A percentile compares a stretch with the other conserved stretches of the same genome.
These are phyloP conservation scores for Sordariomycetes sp. DNA, from an alignment of 2,329 filamentous ascomycete species.

Conservation along the genomic window DNA sequence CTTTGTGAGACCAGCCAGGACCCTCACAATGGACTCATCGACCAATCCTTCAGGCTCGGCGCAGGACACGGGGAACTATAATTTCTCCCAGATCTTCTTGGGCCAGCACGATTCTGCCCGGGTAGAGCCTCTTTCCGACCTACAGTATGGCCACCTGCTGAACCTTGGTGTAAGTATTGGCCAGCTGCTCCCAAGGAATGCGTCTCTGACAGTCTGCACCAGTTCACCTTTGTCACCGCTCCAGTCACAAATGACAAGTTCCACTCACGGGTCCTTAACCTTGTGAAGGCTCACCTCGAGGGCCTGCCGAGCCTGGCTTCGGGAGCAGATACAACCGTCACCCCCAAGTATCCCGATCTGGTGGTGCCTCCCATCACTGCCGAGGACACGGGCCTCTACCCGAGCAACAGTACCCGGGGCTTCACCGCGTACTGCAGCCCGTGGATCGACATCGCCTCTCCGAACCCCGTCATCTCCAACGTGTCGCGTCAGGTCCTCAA, in stretches of 20 bases:
- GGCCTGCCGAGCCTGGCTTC: slow-evolving; percentile 27
- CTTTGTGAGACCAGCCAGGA: background rate
- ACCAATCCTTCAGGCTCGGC: background rate
- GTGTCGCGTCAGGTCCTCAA: slow-evolving; percentile 85
- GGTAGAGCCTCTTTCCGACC: slow-evolving; percentile 46
- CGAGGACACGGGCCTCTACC: slow-evolving; percentile 66
- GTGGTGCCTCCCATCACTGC: slow-evolving; percentile 62
- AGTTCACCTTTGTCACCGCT: slow-evolving; percentile 73
- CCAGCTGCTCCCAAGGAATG: background rate
- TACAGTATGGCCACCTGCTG: slow-evolving; percentile 56
- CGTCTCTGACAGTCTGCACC: slow-evolving; percentile 9
- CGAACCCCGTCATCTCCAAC: slow-evolving; percentile 72
- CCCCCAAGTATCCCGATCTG: slow-evolving; percentile 40
- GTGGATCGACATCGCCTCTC: slow-evolving; percentile 84
- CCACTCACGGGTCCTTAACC: slow-evolving; percentile 53
- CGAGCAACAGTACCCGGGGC: slow-evolving; percentile 57
- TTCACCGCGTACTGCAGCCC: slow-evolving; percentile 72
- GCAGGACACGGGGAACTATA: slow-evolving; percentile 6
- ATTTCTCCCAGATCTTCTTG: slow-evolving; percentile 17
- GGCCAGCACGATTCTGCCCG: slow-evolving; percentile 63
- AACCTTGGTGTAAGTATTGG: slow-evolving; percentile 52
- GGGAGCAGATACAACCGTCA: slow-evolving; percentile 27
- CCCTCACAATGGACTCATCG: background rate
- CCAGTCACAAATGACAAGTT: slow-evolving; percentile 70
- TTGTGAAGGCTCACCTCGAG: slow-evolving; percentile 46